Evolutionary conservation across 768 basidiomycete species (phyloP).

Genomic region (Pisolithus tinctorius): DNA sequence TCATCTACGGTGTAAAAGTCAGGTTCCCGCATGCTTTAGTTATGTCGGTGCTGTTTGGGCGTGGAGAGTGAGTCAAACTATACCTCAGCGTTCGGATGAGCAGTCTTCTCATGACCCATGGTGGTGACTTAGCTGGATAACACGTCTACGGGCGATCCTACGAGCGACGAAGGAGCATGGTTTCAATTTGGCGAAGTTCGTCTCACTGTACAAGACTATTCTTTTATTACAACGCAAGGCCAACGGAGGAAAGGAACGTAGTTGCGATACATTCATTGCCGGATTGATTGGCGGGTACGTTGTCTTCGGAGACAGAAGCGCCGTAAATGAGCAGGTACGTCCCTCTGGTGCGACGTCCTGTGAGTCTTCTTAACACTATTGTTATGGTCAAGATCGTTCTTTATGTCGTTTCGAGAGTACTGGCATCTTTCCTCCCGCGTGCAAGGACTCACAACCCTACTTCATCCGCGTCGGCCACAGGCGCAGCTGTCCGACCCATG

Average conservation of each 20-base stretch:
- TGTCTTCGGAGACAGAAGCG: constrained; percentile 79
- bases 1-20: constrained; percentile 87
- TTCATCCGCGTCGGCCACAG: constrained; percentile 33
- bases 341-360: constrained; percentile 2
- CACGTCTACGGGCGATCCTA: constrained; percentile 63
- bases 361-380: constrained; percentile 1
- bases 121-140: constrained; percentile 50
- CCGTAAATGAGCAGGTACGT: constrained; percentile 86
- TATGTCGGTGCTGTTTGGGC: constrained; percentile 91
- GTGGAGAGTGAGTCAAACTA: constrained; percentile 66
- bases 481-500: constrained; percentile 52
- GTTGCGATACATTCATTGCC: constrained; percentile 83
- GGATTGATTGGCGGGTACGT: constrained; percentile 89
- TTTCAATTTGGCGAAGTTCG: constrained; percentile 88
- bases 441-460: constrained; percentile 49
- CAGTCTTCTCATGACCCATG: constrained; percentile 3
- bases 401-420: constrained; percentile 88
- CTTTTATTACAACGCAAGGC: constrained; percentile 75
- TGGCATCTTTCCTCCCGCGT: constrained; percentile 88
- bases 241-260: constrained; percentile 78
- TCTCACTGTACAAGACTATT: constrained; percentile 84
- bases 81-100: neutral
- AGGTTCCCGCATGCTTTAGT: constrained; percentile 94
- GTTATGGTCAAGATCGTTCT: constrained; percentile 71
- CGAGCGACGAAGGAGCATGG: constrained; percentile 88